Evolutionary conservation across 1,284 basidiomycete species (phyloP).

Genomic region (Irpex sp.): DNA sequence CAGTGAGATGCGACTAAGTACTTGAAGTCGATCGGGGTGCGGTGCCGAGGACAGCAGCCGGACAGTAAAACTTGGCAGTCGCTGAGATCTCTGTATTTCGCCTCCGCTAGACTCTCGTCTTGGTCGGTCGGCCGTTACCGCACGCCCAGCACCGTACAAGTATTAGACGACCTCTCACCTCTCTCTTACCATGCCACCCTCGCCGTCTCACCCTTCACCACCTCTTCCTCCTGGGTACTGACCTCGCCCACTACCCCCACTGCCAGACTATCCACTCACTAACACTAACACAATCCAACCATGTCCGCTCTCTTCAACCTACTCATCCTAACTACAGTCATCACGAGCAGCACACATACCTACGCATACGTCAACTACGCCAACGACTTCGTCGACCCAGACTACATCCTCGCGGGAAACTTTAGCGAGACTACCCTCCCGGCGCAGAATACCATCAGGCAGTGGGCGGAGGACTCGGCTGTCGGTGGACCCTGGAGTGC

Average conservation of each 20-base stretch:
- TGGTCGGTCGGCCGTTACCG: background rate
- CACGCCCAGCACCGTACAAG: background rate
- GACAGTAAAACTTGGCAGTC: too few relatives aligned
- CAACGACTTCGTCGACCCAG: slow-evolving; percentile 48
- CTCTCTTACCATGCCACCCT: background rate
- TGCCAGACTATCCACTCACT: background rate
- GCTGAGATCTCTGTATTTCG: too few relatives aligned
- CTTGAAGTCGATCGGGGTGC: too few relatives aligned
- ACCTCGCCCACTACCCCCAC: too few relatives aligned
- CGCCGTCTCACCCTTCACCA: background rate
- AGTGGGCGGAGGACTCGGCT: slow-evolving; percentile 41
- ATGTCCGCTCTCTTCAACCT: slow-evolving; percentile 3
- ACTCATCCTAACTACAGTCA: background rate
- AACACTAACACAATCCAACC: background rate
- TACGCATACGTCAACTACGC: slow-evolving; percentile 37
- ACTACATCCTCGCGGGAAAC: slow-evolving; percentile 37
- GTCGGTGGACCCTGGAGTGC: slow-evolving; percentile 48
- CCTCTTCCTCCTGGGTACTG: background rate
- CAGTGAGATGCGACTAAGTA: too few relatives aligned
- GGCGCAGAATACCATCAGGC: slow-evolving; percentile 39
- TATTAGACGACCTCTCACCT: too few relatives aligned
- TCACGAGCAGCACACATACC: background rate
- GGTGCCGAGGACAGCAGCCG: too few relatives aligned
- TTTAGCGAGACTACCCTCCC: slow-evolving; percentile 32
- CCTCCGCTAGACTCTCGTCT: background rate